phyloP scores from a whole-genome alignment of 441 rosid species.

The Breynia disticha region DNA sequence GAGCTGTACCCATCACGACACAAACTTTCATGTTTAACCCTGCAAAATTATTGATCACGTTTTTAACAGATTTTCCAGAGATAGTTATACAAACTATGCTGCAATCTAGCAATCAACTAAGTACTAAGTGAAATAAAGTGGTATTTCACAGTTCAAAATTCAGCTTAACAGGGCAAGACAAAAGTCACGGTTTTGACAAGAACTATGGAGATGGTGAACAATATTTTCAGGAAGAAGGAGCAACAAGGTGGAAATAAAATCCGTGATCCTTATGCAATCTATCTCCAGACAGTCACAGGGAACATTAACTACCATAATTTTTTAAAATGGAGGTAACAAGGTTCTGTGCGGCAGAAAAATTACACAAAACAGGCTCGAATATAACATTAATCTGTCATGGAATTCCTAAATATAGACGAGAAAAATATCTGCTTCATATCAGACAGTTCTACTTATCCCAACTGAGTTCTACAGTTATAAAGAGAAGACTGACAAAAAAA shows the following conservation, averaged over 20 bases:
- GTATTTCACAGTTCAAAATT: too few species aligned
- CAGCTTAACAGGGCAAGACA: too few species aligned
- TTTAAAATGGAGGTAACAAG: too few species aligned
- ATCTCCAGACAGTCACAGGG: too few species aligned
- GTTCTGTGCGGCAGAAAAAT: neutral
- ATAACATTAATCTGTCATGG: conserved; percentile 1
- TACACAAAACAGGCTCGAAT: neutral
- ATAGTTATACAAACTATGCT: neutral
- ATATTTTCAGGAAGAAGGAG: too few species aligned
- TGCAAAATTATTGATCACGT: conserved; percentile 20
- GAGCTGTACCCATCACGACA: conserved; percentile 50
- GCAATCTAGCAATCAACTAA: neutral
- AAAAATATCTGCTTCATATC: conserved; percentile 1
- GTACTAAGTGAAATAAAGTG: too few species aligned
- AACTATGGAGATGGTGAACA: too few species aligned
- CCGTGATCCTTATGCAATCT: too few species aligned
- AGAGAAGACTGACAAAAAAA: neutral
- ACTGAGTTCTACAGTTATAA: neutral
- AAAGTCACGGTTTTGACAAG: too few species aligned
- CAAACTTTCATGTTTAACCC: conserved; percentile 92
- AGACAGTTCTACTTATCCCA: neutral
- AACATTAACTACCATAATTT: too few species aligned
- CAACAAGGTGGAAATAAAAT: too few species aligned
- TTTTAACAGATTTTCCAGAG: conserved; percentile 2
- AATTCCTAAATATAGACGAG: neutral